Evolutionary conservation across 352 stramenopile species (phyloP).

Genomic region (Globisporangium abappressorium): DNA sequence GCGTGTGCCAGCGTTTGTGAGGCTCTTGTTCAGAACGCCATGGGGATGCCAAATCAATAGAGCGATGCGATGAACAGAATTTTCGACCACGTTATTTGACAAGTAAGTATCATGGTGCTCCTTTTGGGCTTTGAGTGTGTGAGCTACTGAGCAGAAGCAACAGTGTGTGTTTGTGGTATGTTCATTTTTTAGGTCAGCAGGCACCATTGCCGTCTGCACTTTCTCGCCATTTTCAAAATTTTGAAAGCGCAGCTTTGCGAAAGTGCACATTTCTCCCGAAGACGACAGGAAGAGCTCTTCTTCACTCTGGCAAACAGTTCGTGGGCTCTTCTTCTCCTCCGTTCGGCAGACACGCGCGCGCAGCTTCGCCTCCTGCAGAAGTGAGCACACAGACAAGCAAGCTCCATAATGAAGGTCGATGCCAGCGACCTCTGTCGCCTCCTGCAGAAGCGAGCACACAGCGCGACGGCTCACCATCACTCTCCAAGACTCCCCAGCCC

Average conservation of each 20-base stretch:
- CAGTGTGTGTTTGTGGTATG: background rate
- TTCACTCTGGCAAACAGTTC: background rate
- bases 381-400: background rate
- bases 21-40: background rate
- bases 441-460: conserved; percentile 7
- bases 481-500: background rate
- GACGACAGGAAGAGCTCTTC: background rate
- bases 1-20: background rate
- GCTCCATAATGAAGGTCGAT: background rate
- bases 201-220: background rate
- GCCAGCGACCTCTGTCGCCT: background rate
- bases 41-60: background rate
- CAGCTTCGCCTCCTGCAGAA: background rate
- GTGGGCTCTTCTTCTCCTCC: background rate
- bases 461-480: background rate
- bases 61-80: background rate
- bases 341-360: background rate
- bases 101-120: background rate
- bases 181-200: background rate
- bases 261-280: background rate
- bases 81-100: background rate
- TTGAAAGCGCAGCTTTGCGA: background rate
- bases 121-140: background rate
- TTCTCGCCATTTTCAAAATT: background rate
- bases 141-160: background rate